Percentiles rank a stretch among this genome's conserved stretches.
Conservation (phyloP, 129 eudicot genomes). For the Flaveria sonorensis region DNA sequence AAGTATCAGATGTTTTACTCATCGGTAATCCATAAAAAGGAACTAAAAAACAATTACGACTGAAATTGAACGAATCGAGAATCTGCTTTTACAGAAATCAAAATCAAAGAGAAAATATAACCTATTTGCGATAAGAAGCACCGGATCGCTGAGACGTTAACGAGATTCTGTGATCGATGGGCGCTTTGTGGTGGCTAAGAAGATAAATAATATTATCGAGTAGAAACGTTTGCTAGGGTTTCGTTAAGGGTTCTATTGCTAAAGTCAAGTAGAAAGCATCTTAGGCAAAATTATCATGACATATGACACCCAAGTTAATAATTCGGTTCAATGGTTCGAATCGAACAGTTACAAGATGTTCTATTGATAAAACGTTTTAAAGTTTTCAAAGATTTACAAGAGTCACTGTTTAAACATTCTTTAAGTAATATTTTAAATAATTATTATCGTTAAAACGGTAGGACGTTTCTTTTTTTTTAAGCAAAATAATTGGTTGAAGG, state of each 20-base stretch:
- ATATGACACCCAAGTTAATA: background rate
- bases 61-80: slow-evolving; percentile 22
- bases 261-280: slow-evolving; percentile 17
- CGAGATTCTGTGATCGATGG: slow-evolving; percentile 20
- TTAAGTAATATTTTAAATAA: too few species aligned
- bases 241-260: slow-evolving; percentile 26
- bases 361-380: too few species aligned
- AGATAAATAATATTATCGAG: slow-evolving; percentile 2
- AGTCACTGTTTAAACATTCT: too few species aligned
- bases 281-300: slow-evolving; percentile 2
- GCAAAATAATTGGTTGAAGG: too few species aligned
- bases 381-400: too few species aligned
- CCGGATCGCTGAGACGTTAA: background rate
- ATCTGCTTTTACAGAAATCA: slow-evolving; percentile 24
- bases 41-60: slow-evolving; percentile 8
- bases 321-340: too few species aligned
- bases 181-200: slow-evolving; percentile 15
- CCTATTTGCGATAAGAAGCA: slow-evolving; percentile 12
- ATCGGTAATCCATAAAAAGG: background rate
- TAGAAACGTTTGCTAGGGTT: slow-evolving; percentile 36
- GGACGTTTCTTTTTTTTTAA: too few species aligned
- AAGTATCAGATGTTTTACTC: background rate
- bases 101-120: background rate
- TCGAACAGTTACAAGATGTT: too few species aligned
- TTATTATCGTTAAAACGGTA: too few species aligned